A percentile compares a stretch with the other conserved stretches of the same genome.
Conservation (phyloP, 129 eudicot genomes). For the Saussurea involucrata region DNA sequence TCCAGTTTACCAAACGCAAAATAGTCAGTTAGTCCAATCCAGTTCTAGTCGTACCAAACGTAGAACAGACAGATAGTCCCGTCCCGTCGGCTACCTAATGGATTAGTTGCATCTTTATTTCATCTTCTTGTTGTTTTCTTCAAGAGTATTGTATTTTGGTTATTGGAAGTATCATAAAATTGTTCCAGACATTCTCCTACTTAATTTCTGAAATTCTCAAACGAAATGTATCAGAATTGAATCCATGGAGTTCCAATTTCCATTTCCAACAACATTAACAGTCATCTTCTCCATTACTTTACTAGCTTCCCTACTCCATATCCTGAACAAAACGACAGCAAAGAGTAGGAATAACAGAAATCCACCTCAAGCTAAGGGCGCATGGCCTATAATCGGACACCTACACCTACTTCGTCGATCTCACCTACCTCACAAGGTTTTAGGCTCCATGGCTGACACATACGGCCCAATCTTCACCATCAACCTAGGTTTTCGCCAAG, state of each 20-base stretch:
- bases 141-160: too few species aligned
- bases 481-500: slow-evolving; percentile 27
- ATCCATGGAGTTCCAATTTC: background rate
- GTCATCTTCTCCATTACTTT: background rate
- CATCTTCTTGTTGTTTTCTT: too few species aligned
- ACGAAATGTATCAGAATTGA: background rate
- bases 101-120: too few species aligned
- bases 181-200: too few species aligned
- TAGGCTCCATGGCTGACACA: slow-evolving; percentile 31
- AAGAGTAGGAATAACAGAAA: background rate
- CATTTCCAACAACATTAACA: background rate
- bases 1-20: too few species aligned
- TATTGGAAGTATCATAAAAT: too few species aligned
- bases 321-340: background rate
- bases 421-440: slow-evolving; percentile 7
- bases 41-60: too few species aligned
- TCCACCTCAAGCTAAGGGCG: slow-evolving; percentile 25
- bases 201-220: too few species aligned
- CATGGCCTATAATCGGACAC: slow-evolving; percentile 46
- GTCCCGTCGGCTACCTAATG: too few species aligned
- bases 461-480: slow-evolving; percentile 35
- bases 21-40: too few species aligned
- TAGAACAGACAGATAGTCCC: too few species aligned
- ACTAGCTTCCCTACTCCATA: background rate
- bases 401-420: slow-evolving; percentile 18